Base-by-base conservation (phyloP, 768 basidiomycete species). In the Amanita brunnescens region DNA sequence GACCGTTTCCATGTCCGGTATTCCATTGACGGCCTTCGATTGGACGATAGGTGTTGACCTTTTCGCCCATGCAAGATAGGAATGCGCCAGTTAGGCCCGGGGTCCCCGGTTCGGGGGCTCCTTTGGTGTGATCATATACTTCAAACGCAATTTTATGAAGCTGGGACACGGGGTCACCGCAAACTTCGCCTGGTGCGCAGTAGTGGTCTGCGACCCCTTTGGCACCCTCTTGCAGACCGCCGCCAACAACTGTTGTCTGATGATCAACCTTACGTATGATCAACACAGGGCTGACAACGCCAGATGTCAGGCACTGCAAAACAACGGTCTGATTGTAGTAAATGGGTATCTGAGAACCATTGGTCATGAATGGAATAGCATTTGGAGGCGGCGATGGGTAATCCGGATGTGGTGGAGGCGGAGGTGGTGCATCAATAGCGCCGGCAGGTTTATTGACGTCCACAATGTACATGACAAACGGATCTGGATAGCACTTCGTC, bases 311-410 rank as follows among this genome's bases (percentile, higher is more conserved):
- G 61, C 93, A 97, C 63, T 98, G 95, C 32, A 98, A 67, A 26
- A 97, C 91, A 42, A 98, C 87, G 1, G 91, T 93, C 65, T 94
- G 89, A 62, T 98, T 98, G 75, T 97, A 98, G 67, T 93, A 91
- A 52, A 98, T 85, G 14, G 92, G 86, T 42, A 91, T 91, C 60
- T 87, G 87, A 3, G 84, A 83, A 0, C 87, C 85, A 57, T 87
- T 87, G 64, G 83, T 84, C 37, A 83, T 83, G 67, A 89, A 88
- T 5, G 87, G 73, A 45, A 95, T 91, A 5, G 90, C 91, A 57
- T 93, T 92, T 10, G 91, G 87, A 21, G 94, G 91, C 29, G 90
- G 89, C 0, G 87, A 86, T 5, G 95, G 95, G 65, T 91, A 97
- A 57, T 91, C 92, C 0, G 85, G 81, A 49, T 91, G 87, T 0